A percentile compares a stretch with the other conserved stretches of the same genome.
Evolutionary conservation across 805 yeast genomes (phyloP).

Genomic region (Yarrowia yakushimensis): DNA sequence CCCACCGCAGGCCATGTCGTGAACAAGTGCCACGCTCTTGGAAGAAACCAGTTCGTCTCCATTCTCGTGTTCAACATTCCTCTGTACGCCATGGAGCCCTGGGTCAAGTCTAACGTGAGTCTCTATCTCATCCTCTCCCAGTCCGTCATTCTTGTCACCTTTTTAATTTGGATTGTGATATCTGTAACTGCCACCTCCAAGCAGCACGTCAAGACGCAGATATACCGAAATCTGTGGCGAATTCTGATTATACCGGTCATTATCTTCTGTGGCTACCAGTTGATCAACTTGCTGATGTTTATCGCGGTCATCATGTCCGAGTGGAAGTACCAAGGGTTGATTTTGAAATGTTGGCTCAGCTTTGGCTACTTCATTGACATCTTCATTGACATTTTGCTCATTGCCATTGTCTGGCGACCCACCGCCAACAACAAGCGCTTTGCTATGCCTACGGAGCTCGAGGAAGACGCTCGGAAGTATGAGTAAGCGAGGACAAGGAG

Average conservation of each 20-base stretch:
- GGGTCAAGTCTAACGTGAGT: conserved; percentile 45
- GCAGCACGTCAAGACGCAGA: conserved; percentile 83
- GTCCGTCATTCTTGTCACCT: conserved; percentile 60
- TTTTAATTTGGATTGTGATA: conserved; percentile 70
- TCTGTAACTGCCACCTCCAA: conserved; percentile 73
- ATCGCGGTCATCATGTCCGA: conserved; percentile 75
- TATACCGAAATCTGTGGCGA: conserved; percentile 76
- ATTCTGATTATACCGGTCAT: conserved; percentile 66
- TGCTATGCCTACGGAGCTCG: conserved; percentile 90
- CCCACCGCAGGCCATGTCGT: conserved; percentile 78
- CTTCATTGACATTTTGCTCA: conserved; percentile 74
- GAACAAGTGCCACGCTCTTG: conserved; percentile 63
- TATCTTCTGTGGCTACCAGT: conserved; percentile 64
- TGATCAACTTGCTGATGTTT: conserved; percentile 63
- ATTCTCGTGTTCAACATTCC: conserved; percentile 54
- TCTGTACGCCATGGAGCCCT: conserved; percentile 50
- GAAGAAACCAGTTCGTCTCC: conserved; percentile 54
- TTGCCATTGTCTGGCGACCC: conserved; percentile 96
- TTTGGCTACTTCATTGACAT: conserved; percentile 78
- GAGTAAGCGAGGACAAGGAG: conserved; percentile 47
- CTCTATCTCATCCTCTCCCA: conserved; percentile 68
- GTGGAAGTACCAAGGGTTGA: conserved; percentile 89
- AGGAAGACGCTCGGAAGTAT: conserved; percentile 61
- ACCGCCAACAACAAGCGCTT: conserved; percentile 91
- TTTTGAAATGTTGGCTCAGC: conserved; percentile 93